Evolutionary conservation across 1,284 basidiomycete species (phyloP).

Genomic region (Fomitopsis schrenkii): DNA sequence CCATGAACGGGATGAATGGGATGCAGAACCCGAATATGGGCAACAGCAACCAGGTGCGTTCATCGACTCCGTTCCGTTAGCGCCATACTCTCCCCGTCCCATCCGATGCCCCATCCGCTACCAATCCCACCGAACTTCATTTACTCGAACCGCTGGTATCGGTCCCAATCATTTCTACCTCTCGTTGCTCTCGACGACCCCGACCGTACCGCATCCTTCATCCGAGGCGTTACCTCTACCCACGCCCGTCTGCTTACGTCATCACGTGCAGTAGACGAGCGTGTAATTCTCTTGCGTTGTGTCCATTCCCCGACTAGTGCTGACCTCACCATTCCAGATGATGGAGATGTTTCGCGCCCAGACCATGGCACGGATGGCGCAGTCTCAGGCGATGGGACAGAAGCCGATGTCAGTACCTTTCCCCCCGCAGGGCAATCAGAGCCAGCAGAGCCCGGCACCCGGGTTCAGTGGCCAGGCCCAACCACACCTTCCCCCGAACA

Average conservation of each 20-base stretch:
- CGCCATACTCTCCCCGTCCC: background rate
- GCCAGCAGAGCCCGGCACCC: background rate
- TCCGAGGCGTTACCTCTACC: constrained; percentile 4
- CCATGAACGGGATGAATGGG: background rate
- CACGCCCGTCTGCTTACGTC: constrained; percentile 17
- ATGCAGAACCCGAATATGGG: background rate
- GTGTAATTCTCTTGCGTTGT: background rate
- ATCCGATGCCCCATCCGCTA: background rate
- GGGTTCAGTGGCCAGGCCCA: constrained; percentile 21
- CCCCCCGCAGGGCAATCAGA: constrained; percentile 34
- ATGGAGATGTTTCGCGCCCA: constrained; percentile 44
- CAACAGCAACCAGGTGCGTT: constrained; percentile 41
- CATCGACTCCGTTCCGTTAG: background rate
- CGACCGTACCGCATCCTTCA: constrained; percentile 8
- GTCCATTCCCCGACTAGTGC: background rate
- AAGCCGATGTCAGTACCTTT: constrained; percentile 1
- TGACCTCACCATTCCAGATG: constrained; percentile 30
- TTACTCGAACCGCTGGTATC: too few species aligned
- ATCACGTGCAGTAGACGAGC: constrained; percentile 7
- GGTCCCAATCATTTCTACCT: background rate
- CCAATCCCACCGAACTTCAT: background rate
- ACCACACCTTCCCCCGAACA: constrained; percentile 25
- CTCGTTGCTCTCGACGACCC: background rate
- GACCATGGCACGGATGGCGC: constrained; percentile 30
- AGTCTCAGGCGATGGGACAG: constrained; percentile 30